Evolutionary conservation across 176 grass and related monocot genomes (phyloP).

Genomic region (Thinopyrum elongatum): DNA sequence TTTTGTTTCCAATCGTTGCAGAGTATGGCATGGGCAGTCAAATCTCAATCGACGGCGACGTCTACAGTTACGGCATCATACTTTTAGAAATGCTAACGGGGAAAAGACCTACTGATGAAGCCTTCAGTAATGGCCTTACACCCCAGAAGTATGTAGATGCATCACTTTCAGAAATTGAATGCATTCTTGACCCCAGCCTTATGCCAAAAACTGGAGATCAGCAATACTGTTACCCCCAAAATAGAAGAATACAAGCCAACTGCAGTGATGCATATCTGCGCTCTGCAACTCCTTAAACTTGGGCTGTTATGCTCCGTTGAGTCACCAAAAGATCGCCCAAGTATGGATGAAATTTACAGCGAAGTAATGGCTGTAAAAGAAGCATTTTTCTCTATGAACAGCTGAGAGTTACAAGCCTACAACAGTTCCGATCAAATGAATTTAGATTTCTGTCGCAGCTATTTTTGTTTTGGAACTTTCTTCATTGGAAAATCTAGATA

Average conservation of each 20-base stretch:
- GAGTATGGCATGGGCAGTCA: slow-evolving; percentile 14
- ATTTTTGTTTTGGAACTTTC: too few relatives aligned
- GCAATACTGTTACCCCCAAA: not conserved
- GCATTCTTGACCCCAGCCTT: slow-evolving; percentile 1
- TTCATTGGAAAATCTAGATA: too few relatives aligned
- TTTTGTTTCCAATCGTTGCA: not conserved
- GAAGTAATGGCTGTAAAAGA: slow-evolving; percentile 19
- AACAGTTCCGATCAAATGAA: not conserved
- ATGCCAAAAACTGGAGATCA: not conserved
- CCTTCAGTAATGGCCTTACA: not conserved
- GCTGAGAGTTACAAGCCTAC: not conserved
- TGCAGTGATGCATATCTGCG: not conserved
- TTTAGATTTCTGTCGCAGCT: too few relatives aligned
- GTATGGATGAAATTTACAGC: slow-evolving; percentile 8
- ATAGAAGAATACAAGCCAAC: not conserved
- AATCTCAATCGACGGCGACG: slow-evolving; percentile 14
- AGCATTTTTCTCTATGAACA: not conserved
- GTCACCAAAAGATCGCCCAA: slow-evolving; percentile 20
- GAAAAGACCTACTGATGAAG: not conserved
- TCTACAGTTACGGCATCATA: slow-evolving; percentile 22
- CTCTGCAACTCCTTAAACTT: slow-evolving; percentile 24
- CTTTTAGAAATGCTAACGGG: slow-evolving; percentile 16
- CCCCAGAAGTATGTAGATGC: not conserved
- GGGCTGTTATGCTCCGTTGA: slow-evolving; percentile 18
- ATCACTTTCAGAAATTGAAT: not conserved